Conservation (phyloP, 768 basidiomycete genomes). For the Coprinopsis cinerea region DNA sequence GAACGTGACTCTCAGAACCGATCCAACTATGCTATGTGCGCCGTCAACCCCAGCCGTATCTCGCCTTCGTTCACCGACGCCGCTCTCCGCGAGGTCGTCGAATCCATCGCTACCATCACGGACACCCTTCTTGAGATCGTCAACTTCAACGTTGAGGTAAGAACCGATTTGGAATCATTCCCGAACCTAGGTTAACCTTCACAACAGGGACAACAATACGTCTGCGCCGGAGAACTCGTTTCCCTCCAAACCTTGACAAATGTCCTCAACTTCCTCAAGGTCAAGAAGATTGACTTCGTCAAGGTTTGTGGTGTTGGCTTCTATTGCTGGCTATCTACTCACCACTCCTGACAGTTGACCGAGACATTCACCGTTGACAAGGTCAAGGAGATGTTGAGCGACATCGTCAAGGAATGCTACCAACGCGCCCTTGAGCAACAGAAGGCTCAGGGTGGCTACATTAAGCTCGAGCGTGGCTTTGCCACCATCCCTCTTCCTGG, state of each 20-base stretch:
- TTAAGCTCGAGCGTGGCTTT: conserved; percentile 94
- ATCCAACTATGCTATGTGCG: conserved; percentile 98
- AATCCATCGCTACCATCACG: conserved; percentile 73
- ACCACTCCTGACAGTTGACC: conserved; percentile 53
- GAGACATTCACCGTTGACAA: conserved; percentile 86
- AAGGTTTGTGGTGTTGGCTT: conserved; percentile 45
- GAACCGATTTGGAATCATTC: too few species aligned
- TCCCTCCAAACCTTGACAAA: conserved; percentile 93
- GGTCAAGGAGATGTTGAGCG: conserved; percentile 91
- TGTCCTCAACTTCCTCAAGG: conserved; percentile 92
- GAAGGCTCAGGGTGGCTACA: conserved; percentile 68
- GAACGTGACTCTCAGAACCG: conserved; percentile 91
- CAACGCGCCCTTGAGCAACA: conserved; percentile 74
- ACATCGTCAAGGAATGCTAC: conserved; percentile 83
- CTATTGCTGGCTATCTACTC: conserved; percentile 8
- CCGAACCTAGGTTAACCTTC: not conserved
- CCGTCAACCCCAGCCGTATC: conserved; percentile 96
- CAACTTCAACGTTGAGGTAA: conserved; percentile 90
- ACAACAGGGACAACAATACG: conserved; percentile 94
- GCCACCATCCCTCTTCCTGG: conserved; percentile 94
- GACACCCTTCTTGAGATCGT: conserved; percentile 92
- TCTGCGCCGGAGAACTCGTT: conserved; percentile 94
- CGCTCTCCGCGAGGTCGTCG: conserved; percentile 95
- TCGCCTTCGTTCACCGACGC: conserved; percentile 92
- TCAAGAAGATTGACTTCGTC: conserved; percentile 90